Percentiles rank a stretch among this genome's conserved stretches.
These are phyloP conservation scores for Sporisorium sorghi DNA, from an alignment of 1,284 basidiomycete species.

Conservation along the genomic window DNA sequence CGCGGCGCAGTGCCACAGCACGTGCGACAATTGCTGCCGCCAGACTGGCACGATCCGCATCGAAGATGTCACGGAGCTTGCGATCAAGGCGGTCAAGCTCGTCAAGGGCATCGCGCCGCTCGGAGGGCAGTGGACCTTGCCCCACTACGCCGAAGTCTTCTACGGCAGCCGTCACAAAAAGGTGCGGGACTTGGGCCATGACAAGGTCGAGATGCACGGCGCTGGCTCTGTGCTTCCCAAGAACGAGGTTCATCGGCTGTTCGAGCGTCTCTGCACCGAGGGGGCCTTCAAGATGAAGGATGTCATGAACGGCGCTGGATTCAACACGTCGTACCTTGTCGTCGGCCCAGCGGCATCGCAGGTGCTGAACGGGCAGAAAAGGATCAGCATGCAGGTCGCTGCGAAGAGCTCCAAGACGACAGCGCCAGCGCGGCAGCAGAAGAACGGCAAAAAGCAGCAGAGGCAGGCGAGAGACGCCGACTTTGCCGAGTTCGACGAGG, in stretches of 20 bases:
- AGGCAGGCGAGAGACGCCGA: constrained; percentile 26
- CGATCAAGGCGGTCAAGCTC: constrained; percentile 73
- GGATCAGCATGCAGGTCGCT: constrained; percentile 54
- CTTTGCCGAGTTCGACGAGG: constrained; percentile 42
- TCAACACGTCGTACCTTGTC: constrained; percentile 69
- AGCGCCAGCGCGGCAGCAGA: constrained; percentile 36
- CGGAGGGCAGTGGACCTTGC: constrained; percentile 73
- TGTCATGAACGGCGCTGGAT: constrained; percentile 67
- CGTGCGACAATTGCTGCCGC: constrained; percentile 80
- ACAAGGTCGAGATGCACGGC: constrained; percentile 74
- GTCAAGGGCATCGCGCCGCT: constrained; percentile 72
- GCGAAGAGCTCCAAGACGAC: constrained; percentile 28
- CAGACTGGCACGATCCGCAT: constrained; percentile 28
- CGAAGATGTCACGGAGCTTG: constrained; percentile 74
- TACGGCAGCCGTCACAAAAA: constrained; percentile 75
- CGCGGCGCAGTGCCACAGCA: constrained; percentile 74
- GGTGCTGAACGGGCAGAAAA: constrained; percentile 43
- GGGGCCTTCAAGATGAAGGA: constrained; percentile 70
- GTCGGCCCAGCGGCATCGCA: constrained; percentile 26
- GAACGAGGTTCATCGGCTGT: constrained; percentile 76
- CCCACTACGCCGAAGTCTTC: constrained; percentile 74
- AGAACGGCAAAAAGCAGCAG: constrained; percentile 10
- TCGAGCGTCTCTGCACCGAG: constrained; percentile 74
- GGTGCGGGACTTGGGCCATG: constrained; percentile 73
- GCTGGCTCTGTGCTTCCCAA: constrained; percentile 73